Evolutionary conservation across 192 early-diverging fungal genomes (phyloP).

Genomic region (Coemansia asiatica): DNA sequence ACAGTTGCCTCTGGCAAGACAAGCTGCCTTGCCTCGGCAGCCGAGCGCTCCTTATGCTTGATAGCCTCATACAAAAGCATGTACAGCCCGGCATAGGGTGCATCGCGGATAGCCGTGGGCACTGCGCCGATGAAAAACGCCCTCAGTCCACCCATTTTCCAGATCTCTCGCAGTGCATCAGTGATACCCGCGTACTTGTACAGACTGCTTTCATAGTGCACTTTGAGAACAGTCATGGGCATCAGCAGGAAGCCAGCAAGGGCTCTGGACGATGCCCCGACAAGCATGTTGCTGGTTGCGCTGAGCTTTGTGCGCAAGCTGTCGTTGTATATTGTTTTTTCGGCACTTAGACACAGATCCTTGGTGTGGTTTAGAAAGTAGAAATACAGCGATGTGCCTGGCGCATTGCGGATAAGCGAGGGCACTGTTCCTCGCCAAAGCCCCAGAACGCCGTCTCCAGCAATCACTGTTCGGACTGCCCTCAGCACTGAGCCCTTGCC

Average conservation of each 20-base stretch:
- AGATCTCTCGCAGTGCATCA: constrained; percentile 67
- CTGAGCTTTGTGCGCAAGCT: constrained; percentile 38
- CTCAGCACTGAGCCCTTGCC: constrained; percentile 34
- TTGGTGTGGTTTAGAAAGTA: constrained; percentile 56
- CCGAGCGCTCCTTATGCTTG: constrained; percentile 57
- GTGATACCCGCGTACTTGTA: constrained; percentile 77
- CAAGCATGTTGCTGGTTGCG: constrained; percentile 66
- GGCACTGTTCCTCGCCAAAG: constrained; percentile 56
- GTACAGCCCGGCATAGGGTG: constrained; percentile 89
- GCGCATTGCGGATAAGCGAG: constrained; percentile 45
- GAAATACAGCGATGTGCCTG: constrained; percentile 64
- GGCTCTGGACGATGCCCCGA: constrained; percentile 68
- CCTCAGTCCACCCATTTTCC: constrained; percentile 65
- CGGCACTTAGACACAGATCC: constrained; percentile 18
- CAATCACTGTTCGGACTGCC: constrained; percentile 64
- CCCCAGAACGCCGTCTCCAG: constrained; percentile 42
- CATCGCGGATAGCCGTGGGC: constrained; percentile 85
- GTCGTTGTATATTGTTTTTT: constrained; percentile 22
- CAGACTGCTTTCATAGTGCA: constrained; percentile 86
- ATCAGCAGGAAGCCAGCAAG: constrained; percentile 85
- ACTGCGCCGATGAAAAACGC: constrained; percentile 87
- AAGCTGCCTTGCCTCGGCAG: constrained; percentile 33
- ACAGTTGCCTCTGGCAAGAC: constrained; percentile 58
- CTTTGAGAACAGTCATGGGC: constrained; percentile 93
- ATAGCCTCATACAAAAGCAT: constrained; percentile 83